phyloP scores from a whole-genome alignment of 1,284 basidiomycete genomes.

The Xerocomus minutiporus region DNA sequence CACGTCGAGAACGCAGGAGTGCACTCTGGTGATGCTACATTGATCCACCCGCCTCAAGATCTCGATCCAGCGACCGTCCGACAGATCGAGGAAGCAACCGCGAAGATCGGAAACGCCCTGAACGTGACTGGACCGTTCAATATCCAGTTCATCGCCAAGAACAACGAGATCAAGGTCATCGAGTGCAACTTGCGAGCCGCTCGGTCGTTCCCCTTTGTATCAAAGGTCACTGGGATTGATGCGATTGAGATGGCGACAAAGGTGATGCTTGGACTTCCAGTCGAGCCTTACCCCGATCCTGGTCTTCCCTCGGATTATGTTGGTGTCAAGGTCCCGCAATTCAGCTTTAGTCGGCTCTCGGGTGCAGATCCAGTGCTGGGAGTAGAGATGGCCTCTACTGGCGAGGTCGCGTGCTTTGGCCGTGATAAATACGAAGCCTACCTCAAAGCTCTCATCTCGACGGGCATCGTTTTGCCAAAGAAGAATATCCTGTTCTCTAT shows the following conservation, averaged over 20 bases:
- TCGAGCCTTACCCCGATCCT: conserved; percentile 86
- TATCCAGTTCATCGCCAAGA: conserved; percentile 99
- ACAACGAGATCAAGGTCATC: conserved; percentile 99
- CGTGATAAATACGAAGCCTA: conserved; percentile 98
- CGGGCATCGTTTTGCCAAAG: conserved; percentile 90
- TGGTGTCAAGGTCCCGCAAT: conserved; percentile 98
- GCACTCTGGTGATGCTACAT: conserved; percentile 78
- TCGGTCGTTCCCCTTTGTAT: conserved; percentile 98
- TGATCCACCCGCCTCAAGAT: conserved; percentile 97
- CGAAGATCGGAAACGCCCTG: conserved; percentile 96
- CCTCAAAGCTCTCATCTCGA: conserved; percentile 94
- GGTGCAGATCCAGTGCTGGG: conserved; percentile 98
- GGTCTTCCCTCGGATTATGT: conserved; percentile 90
- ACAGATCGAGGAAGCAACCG: conserved; percentile 94
- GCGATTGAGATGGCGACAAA: conserved; percentile 99
- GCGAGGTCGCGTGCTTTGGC: conserved; percentile 98
- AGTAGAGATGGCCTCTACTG: conserved; percentile 99
- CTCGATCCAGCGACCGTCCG: conserved; percentile 94
- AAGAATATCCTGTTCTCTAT: conserved; percentile 94
- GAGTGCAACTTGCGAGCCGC: conserved; percentile 98
- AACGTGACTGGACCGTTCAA: conserved; percentile 99
- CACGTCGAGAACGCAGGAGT: conserved; percentile 99
- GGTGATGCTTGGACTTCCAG: conserved; percentile 90
- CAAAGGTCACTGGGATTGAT: conserved; percentile 95
- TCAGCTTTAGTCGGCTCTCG: conserved; percentile 93